Base-by-base conservation (phyloP, 164 flowering plant genomes). In the Chloranthus sessilifolius region DNA sequence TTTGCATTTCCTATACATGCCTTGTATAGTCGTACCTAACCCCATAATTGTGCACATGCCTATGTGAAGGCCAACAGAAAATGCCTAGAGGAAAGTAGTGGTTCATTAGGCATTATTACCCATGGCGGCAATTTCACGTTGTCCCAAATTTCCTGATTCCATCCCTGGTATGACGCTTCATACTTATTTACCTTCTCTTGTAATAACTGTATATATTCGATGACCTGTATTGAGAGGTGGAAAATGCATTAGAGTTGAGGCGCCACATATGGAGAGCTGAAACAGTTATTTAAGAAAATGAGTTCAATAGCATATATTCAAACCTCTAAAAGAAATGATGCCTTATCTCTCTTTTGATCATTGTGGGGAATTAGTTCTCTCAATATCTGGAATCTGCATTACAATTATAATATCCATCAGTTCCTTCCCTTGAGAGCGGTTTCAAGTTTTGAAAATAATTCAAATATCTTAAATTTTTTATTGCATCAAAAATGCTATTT, bases 281-380 rank as follows among this genome's bases (percentile, higher is more conserved):
- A n/a, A n/a, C n/a, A n/a, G n/a, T n/a, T n/a, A n/a, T n/a, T n/a
- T n/a, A n/a, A n/a, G n/a, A n/a, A n/a, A n/a, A n/a, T n/a, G n/a
- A n/a, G n/a, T n/a, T n/a, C n/a, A n/a, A n/a, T n/a, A n/a, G n/a
- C n/a, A n/a, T n/a, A n/a, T n/a, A n/a, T n/a, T n/a, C n/a, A n/a
- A 66, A 91, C 98, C 95, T 92, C 96, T 40, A 85, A 55, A 15
- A 88, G 67, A 61, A 92, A 92, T 8, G 98, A 88, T 23, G 98
- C 98, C 15, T 95, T 92, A 57, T 92, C 98, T 65, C 95, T 78
- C 71, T 92, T 92, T 46, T 88, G 96, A 65, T 92, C 96, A 67
- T 80, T 74, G 29, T 80, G 69, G 3, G 98, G 98, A 53, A 92
- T 76, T 19, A 92, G 70, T 22, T 84, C 87, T 73, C 94, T 85